Evolutionary conservation across 768 basidiomycete species (phyloP).

Genomic region (Xerocomellus intermedius): DNA sequence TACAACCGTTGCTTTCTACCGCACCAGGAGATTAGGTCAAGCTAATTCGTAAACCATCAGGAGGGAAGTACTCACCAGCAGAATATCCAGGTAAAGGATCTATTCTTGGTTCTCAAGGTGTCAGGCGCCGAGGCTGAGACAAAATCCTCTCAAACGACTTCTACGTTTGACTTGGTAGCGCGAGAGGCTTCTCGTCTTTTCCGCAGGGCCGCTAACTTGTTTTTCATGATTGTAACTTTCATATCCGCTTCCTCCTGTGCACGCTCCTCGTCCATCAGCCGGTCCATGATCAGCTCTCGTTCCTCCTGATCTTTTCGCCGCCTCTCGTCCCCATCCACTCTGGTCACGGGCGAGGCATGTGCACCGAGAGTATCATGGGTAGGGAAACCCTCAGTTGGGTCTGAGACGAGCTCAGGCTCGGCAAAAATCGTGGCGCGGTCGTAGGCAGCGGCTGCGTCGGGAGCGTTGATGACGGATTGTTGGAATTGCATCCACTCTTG

Average conservation of each 20-base stretch:
- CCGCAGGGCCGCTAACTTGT: slow-evolving; percentile 57
- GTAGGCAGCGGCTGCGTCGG: slow-evolving; percentile 49
- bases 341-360: slow-evolving; percentile 16
- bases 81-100: not conserved
- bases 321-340: slow-evolving; percentile 38
- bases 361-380: slow-evolving; percentile 20
- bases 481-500: slow-evolving; percentile 76
- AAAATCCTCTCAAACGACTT: slow-evolving; percentile 7
- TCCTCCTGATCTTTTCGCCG: slow-evolving; percentile 65
- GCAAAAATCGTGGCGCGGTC: slow-evolving; percentile 69
- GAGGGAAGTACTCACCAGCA: not conserved
- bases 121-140: not conserved
- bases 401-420: slow-evolving; percentile 58
- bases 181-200: slow-evolving; percentile 41
- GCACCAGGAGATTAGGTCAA: not conserved
- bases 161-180: slow-evolving; percentile 18
- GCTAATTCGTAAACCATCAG: not conserved
- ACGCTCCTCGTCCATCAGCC: slow-evolving; percentile 78
- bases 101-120: not conserved
- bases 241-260: slow-evolving; percentile 88
- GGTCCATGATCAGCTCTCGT: slow-evolving; percentile 81
- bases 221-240: slow-evolving; percentile 65
- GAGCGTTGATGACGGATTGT: slow-evolving; percentile 51
- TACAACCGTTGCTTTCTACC: not conserved
- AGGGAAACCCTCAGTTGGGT: slow-evolving; percentile 51